Percentiles rank a stretch among this genome's conserved stretches.
phyloP scores from a whole-genome alignment of 2,329 filamentous ascomycete species.

The Colletotrichum sp. region DNA sequence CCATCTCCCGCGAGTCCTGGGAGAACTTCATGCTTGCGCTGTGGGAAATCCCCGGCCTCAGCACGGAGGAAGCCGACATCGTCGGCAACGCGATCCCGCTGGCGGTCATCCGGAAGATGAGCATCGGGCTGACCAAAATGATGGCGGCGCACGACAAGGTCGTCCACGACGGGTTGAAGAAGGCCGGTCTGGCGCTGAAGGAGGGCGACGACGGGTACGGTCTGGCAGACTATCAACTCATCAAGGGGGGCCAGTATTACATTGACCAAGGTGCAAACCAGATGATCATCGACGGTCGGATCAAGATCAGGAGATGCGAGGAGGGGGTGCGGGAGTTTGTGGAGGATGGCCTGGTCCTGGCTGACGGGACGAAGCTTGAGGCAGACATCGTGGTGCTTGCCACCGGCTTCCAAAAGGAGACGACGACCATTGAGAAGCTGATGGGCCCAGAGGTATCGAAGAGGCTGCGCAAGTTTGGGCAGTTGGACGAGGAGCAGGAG shows the following conservation, averaged over 20 bases:
- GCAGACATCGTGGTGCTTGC: slow-evolving; percentile 48
- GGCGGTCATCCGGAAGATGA: slow-evolving; percentile 50
- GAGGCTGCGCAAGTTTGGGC: slow-evolving; percentile 37
- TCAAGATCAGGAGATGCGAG: slow-evolving; percentile 36
- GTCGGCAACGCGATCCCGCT: slow-evolving; percentile 49
- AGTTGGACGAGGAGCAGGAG: slow-evolving; percentile 40
- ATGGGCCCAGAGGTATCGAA: slow-evolving; percentile 41
- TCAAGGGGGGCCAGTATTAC: slow-evolving; percentile 45
- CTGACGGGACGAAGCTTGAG: slow-evolving; percentile 39
- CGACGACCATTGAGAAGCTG: slow-evolving; percentile 34
- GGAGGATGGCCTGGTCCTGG: slow-evolving; percentile 26
- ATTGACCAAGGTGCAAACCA: slow-evolving; percentile 44
- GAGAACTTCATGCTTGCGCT: slow-evolving; percentile 48
- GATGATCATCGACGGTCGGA: slow-evolving; percentile 45
- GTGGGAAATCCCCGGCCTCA: slow-evolving; percentile 37
- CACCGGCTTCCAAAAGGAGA: slow-evolving; percentile 47
- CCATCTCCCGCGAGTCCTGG: slow-evolving; percentile 46
- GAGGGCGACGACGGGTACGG: slow-evolving; percentile 39
- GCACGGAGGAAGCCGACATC: slow-evolving; percentile 56
- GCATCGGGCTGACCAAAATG: slow-evolving; percentile 43
- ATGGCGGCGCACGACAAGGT: slow-evolving; percentile 46
- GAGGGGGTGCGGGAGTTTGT: slow-evolving; percentile 37
- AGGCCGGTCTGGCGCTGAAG: slow-evolving; percentile 47
- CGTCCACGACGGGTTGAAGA: slow-evolving; percentile 47
- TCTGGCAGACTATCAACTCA: slow-evolving; percentile 41